Conservation (phyloP, 1,284 basidiomycete genomes). For the Wallemia mellicola region DNA sequence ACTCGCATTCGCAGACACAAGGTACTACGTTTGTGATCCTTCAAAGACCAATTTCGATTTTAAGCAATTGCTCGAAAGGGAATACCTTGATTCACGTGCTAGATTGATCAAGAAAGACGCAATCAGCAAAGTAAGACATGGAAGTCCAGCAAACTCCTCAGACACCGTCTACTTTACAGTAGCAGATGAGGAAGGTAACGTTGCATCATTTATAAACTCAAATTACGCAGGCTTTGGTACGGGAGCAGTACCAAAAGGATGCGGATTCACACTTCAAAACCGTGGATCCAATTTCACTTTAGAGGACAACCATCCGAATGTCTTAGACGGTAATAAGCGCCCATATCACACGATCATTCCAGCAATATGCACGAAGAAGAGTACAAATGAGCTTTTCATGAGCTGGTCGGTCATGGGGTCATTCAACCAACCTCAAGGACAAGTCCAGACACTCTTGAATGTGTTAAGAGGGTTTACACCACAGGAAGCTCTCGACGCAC, state of each 20-base stretch:
- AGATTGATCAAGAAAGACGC: conserved; percentile 38
- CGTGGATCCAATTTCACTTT: conserved; percentile 61
- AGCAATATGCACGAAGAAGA: background rate
- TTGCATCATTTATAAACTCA: conserved; percentile 3
- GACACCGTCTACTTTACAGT: conserved; percentile 81
- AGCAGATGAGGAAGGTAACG: conserved; percentile 12
- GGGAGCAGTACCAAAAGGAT: conserved; percentile 55
- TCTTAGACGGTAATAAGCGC: conserved; percentile 44
- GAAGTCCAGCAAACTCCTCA: conserved; percentile 43
- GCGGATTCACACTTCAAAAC: conserved; percentile 88
- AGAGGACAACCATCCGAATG: conserved; percentile 52
- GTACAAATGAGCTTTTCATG: background rate
- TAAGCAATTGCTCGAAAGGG: conserved; percentile 45
- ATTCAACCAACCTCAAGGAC: conserved; percentile 39
- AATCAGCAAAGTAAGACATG: conserved; percentile 38
- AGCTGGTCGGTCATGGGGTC: background rate
- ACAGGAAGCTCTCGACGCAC: conserved; percentile 65
- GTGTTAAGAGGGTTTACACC: conserved; percentile 54
- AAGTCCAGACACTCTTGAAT: conserved; percentile 76
- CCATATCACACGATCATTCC: conserved; percentile 71
- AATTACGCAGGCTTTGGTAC: conserved; percentile 20
- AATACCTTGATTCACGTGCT: conserved; percentile 54
- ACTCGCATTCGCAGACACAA: conserved; percentile 32
- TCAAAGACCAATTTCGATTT: conserved; percentile 41
- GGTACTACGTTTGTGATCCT: conserved; percentile 69